phyloP scores from a whole-genome alignment of 2,329 filamentous ascomycete species.

The Cadophora malorum region DNA sequence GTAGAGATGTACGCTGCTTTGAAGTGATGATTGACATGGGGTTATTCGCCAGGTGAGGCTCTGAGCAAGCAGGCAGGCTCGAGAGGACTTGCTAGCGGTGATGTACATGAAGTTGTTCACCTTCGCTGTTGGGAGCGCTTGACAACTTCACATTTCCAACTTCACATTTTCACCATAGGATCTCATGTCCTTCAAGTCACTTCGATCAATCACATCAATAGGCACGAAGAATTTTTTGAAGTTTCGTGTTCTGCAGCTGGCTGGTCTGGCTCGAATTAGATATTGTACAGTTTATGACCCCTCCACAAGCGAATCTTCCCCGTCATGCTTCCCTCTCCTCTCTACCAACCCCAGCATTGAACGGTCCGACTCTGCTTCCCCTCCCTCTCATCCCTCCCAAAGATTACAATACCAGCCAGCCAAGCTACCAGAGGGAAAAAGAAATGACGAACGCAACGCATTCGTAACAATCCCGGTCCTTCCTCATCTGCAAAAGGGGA shows the following conservation, averaged over 20 bases:
- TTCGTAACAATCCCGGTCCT: constrained; percentile 26
- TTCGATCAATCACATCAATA: not conserved
- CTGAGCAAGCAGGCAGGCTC: no score
- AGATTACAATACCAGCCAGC: constrained; percentile 45
- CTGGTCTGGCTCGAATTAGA: constrained; percentile 43
- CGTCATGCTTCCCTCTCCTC: constrained; percentile 24
- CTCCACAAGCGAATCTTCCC: constrained; percentile 29
- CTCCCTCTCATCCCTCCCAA: constrained; percentile 32
- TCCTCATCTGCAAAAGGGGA: constrained; percentile 22
- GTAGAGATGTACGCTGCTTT: constrained; percentile 13
- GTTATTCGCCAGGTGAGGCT: no score
- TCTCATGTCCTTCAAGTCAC: not conserved
- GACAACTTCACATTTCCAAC: no score
- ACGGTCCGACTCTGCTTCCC: constrained; percentile 27
- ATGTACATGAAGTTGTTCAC: no score
- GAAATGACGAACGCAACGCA: constrained; percentile 23
- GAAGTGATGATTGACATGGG: not conserved
- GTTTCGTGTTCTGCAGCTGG: constrained; percentile 40
- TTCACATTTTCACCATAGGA: no score
- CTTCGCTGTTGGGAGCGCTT: no score
- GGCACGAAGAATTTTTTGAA: constrained; percentile 24
- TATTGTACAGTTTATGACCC: constrained; percentile 43
- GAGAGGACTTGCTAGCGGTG: no score
- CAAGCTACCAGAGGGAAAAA: constrained; percentile 36
- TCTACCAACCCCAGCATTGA: constrained; percentile 37